Base-by-base conservation (phyloP, 1,284 basidiomycete genomes). In the Mycosarcoma mackinlayi region DNA sequence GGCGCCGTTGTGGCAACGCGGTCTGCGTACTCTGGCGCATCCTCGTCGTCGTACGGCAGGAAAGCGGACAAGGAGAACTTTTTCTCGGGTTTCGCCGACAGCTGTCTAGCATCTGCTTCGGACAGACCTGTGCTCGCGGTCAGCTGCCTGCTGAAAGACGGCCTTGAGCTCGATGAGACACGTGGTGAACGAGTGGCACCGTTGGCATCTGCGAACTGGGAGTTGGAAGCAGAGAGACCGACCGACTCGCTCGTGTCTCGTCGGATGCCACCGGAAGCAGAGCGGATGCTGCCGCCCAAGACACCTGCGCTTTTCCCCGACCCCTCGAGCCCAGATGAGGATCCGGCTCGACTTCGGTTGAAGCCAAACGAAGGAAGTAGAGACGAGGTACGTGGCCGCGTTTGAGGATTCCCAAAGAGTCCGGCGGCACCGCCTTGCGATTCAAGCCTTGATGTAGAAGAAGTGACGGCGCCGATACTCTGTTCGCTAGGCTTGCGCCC, bases 341-440 rank as follows among this genome's bases (percentile, higher is more conserved):
- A 75, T 6, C 52, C 50, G 0, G 72, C 44, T 14, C 76, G 52
- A 37, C 57, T 54, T 16, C 67, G 40, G 38, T 49, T 61, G 54
- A 74, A 76, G 38, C 60, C 62, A 13, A 77, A 64, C 2, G 61
- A 60, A 21, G 73, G 75, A 6, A 77, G 48, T 40, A 77, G 40
- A n/a, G 76, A 77, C 16, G 76, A 76, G 7, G 76, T 70, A 28
- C 76, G 53, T 16, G 63, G 75, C 16, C 72, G 49, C 13, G 66
- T 49, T 9, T 57, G 31, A 8, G 57, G 52, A 25, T 57, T 70
- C 25, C 74, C 76, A 35, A 77, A 77, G 2, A 77, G 63, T 9
- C 42, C 51, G 8, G 68, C 74, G 8, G 75, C 76, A 37, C 76
- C 76, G 7, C 76, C 74, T 10, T 58, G 58, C n/a, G 66, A 54